Conservation (phyloP, 352 stramenopile genomes). For the Globisporangium carolinianum region DNA sequence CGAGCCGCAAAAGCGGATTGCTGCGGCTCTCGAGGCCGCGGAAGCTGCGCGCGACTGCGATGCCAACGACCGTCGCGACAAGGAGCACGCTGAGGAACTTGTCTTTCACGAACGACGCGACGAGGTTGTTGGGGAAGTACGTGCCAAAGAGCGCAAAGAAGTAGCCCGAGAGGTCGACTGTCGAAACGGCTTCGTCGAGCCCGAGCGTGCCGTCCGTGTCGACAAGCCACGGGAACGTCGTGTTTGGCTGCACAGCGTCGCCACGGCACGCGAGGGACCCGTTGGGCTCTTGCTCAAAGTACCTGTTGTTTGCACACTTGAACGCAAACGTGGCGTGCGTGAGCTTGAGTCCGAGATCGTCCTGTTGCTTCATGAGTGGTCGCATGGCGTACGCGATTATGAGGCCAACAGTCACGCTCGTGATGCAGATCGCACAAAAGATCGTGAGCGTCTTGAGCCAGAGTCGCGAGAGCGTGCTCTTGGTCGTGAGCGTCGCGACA, state of each 20-base stretch:
- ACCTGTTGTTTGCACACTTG: slow-evolving; percentile 45
- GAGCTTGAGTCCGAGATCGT: slow-evolving; percentile 18
- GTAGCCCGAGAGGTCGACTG: slow-evolving; percentile 36
- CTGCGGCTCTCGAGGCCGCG: slow-evolving; percentile 21
- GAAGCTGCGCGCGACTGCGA: slow-evolving; percentile 13
- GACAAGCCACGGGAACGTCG: slow-evolving; percentile 52
- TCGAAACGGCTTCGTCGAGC: slow-evolving; percentile 31
- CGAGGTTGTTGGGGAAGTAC: slow-evolving; percentile 49
- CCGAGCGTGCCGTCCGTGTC: slow-evolving; percentile 32
- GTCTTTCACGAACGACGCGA: slow-evolving; percentile 29
- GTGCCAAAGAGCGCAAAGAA: slow-evolving; percentile 28
- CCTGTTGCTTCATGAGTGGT: slow-evolving; percentile 25
- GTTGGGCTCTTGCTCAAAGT: slow-evolving; percentile 24
- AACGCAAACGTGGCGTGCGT: slow-evolving; percentile 43
- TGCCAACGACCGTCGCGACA: slow-evolving; percentile 24
- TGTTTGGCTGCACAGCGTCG: slow-evolving; percentile 19
- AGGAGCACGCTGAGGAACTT: slow-evolving; percentile 40
- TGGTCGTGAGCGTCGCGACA: slow-evolving; percentile 38
- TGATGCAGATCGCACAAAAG: slow-evolving; percentile 24
- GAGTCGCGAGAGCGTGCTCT: slow-evolving; percentile 26
- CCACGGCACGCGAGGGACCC: slow-evolving; percentile 26
- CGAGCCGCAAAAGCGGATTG: slow-evolving; percentile 51
- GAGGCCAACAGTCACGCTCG: slow-evolving; percentile 24
- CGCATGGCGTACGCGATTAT: slow-evolving; percentile 22
- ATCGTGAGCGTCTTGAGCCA: slow-evolving; percentile 34